These are phyloP conservation scores for Lodderomyces elongisporus DNA, from an alignment of 1,139 yeast genomes.

Conservation along the genomic window DNA sequence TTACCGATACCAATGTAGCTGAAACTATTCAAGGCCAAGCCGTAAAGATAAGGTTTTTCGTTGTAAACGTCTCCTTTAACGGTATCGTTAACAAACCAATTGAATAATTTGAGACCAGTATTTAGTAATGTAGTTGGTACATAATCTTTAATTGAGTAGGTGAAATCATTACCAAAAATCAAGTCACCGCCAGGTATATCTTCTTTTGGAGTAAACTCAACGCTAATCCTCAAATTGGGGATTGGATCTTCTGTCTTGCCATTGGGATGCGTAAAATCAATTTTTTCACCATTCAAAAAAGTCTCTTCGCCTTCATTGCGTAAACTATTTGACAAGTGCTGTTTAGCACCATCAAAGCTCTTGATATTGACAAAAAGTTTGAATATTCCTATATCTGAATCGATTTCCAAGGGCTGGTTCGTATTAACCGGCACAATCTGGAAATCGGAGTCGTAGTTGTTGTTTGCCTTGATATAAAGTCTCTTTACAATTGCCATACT, in stretches of 20 bases:
- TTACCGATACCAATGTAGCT: constrained; percentile 25
- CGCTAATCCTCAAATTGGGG: constrained; percentile 32
- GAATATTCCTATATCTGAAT: constrained; percentile 37
- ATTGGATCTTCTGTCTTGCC: constrained; percentile 1
- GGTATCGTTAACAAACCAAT: constrained; percentile 59
- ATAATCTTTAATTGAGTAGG: constrained; percentile 51
- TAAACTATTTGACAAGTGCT: constrained; percentile 33
- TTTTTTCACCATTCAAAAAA: constrained; percentile 24
- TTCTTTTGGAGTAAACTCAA: constrained; percentile 36
- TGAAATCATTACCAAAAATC: constrained; percentile 67
- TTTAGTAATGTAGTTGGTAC: constrained; percentile 48
- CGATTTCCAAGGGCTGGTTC: constrained; percentile 28
- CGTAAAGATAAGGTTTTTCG: constrained; percentile 60
- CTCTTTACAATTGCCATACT: constrained; percentile 25
- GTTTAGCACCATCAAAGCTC: constrained; percentile 42
- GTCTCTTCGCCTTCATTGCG: constrained; percentile 26
- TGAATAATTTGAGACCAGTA: constrained; percentile 49
- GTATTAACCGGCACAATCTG: constrained; percentile 44
- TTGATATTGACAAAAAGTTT: constrained; percentile 36
- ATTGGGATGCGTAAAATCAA: constrained; percentile 10
- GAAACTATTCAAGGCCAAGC: constrained; percentile 56
- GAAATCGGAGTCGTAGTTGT: constrained; percentile 22
- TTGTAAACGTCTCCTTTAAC: constrained; percentile 59
- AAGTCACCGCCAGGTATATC: constrained; percentile 48
- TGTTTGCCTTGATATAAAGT: constrained; percentile 32